Evolutionary conservation across 2,329 filamentous ascomycete species (phyloP), one percentile per base, ranked within the genome.

Genomic region (Alternaria novae-zelandiae): DNA sequence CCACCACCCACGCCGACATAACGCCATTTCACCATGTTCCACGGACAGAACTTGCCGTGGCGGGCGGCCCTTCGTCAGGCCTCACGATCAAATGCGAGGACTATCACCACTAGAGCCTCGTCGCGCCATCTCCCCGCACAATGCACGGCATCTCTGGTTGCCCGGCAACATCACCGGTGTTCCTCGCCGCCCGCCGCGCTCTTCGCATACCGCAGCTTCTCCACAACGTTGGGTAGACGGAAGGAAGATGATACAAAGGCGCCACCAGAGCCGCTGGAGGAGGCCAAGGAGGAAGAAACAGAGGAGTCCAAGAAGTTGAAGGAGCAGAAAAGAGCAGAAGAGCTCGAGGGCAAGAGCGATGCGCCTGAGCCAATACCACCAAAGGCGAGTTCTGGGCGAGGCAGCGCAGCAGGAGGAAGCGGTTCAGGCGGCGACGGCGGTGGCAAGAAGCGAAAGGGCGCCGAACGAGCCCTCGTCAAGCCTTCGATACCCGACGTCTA

Each of bases 401-500:
- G 83, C 43, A 88, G 87, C 71, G 84, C 89, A 51, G 86, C 89
- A 51, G 87, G 86, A 45, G 85, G 86, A 46, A 68, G 78, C 17
- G 80, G 66, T 4, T 54, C 70, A 25, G 81, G 85, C 15, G 85
- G 85, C 58, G 89, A 91, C 68, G 86, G 75, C 15, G 73, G 87
- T 10, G 88, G 91, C 54, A 91, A 88, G 80, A 91, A 89, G 75
- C 90, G 93, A 58, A 94, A 91, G 77, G 86, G 89, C 53, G 79
- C 83, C n/a, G 92, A 96, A 64, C 89, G 89, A 74, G 90, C 91
- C 23, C 85, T 98, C 43, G 89, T 93, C 73, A 98, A 98, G 82
- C 92, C 94, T 2, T 88, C 91, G 3, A 91, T 98, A 13, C 96
- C 96, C 13, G 96, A 99, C 65, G 90, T 97, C 46, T 99, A 99